phyloP scores from a whole-genome alignment of 2,329 filamentous ascomycete species.

The Calycina herbarum region DNA sequence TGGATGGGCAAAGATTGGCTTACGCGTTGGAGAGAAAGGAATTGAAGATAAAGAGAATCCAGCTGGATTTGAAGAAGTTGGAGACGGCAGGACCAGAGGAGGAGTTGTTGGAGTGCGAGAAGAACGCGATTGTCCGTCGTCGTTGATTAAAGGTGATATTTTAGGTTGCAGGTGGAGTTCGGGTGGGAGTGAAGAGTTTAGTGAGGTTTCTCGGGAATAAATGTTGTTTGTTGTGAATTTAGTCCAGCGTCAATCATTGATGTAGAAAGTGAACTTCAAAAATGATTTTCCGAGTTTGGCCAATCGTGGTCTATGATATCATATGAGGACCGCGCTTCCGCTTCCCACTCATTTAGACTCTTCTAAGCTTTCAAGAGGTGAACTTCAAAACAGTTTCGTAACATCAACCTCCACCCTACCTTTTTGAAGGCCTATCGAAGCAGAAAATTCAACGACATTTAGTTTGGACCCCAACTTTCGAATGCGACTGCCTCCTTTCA shows the following conservation, averaged over 20 bases:
- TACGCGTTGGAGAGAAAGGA: not conserved
- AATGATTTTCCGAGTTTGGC: not conserved
- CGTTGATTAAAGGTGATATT: not conserved
- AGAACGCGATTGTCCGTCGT: not conserved
- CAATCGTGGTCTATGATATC: not conserved
- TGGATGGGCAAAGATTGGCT: not conserved
- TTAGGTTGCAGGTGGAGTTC: not conserved
- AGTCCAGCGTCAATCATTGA: not conserved
- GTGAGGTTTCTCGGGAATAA: not conserved
- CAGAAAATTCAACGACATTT: not conserved
- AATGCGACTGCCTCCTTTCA: not conserved
- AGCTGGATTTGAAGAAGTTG: not conserved
- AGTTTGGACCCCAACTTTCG: not conserved
- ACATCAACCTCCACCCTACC: not conserved
- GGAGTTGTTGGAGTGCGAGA: not conserved
- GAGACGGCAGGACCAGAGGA: not conserved
- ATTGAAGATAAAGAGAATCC: not conserved
- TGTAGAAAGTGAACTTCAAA: not conserved
- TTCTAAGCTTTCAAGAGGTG: not conserved
- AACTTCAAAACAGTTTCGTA: not conserved
- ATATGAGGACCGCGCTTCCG: not conserved
- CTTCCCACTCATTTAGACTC: not conserved
- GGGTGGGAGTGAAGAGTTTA: not conserved
- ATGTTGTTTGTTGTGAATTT: not conserved
- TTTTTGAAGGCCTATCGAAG: not conserved